Base-by-base conservation (phyloP, 257 asterid species). In the Gynochthodes officinalis region DNA sequence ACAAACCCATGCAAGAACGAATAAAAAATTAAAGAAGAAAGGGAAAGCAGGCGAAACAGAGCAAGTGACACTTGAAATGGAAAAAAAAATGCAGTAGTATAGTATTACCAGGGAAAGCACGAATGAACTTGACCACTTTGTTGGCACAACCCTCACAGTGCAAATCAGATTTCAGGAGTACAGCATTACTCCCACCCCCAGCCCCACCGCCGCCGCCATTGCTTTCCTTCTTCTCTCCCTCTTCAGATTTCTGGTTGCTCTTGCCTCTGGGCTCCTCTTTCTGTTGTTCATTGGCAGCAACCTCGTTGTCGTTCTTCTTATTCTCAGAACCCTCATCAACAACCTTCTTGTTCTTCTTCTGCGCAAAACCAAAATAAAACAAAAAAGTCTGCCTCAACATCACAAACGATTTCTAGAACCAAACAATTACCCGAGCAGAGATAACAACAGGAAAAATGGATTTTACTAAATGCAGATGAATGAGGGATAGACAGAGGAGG, bases 61-160 rank as follows among this genome's bases (percentile, higher is more conserved):
- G 12, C 19, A 48, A 37, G 6, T 37, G 6, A 7, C 42, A 37
- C 7, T 37, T 15, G 9, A 19, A 27, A 32, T 53, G 21, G n/a
- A 12, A n/a, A 32, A 21, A 58, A 63, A 59, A 25, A 1, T 21
- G 15, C 33, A 27, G 43, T 13, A 55, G 28, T 15, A 67, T 12
- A 7, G 10, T 21, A n/a, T 52, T 81, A 93, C 98, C 98, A 32
- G 82, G 83, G 21, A 84, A 74, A 11, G 87, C 79, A 68, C 89
- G 89, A 67, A 89, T 80, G 75, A 37, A 37, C 35, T 83, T 90
- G 27, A 84, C 44, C 39, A 86, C 69, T 65, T 87, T 90, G 33
- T 82, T 71, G n/a, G 87, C 89, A 73, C 98, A 93, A 69, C 97
- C 98, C 0, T 88, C 89, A 27, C 98, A 93, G 67, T 93, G 97